phyloP scores from a whole-genome alignment of 257 asterid species.

The Vinca minor region DNA sequence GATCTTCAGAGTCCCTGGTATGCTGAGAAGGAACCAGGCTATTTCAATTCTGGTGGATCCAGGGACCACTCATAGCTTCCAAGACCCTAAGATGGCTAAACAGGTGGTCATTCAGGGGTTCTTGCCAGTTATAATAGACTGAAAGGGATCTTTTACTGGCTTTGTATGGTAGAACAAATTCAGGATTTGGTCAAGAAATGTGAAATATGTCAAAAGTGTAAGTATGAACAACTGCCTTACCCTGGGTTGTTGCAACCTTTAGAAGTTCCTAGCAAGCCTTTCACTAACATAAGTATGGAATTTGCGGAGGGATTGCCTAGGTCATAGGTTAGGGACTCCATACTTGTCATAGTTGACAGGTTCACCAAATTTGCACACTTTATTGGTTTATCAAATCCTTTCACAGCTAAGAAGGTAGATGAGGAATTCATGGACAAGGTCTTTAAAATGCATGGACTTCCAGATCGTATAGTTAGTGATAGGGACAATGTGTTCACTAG shows the following conservation, averaged over 20 bases:
- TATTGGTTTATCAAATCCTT: background rate
- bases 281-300: no score
- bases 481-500: background rate
- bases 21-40: no score
- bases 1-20: no score
- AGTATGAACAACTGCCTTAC: background rate
- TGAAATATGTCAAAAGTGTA: background rate
- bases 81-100: no score
- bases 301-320: slow-evolving; percentile 2
- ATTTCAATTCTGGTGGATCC: no score
- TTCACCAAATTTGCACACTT: slow-evolving; percentile 6
- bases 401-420: background rate
- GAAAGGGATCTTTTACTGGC: background rate
- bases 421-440: background rate
- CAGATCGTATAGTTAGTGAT: background rate
- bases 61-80: no score
- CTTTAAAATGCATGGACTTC: background rate
- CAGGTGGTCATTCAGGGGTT: no score
- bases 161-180: background rate
- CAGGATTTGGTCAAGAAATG: background rate
- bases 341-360: no score
- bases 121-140: background rate
- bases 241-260: no score
- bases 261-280: no score
- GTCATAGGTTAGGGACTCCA: background rate